Evolutionary conservation across 2,329 filamentous ascomycete species (phyloP).

Genomic region (Aschersonia sp.): DNA sequence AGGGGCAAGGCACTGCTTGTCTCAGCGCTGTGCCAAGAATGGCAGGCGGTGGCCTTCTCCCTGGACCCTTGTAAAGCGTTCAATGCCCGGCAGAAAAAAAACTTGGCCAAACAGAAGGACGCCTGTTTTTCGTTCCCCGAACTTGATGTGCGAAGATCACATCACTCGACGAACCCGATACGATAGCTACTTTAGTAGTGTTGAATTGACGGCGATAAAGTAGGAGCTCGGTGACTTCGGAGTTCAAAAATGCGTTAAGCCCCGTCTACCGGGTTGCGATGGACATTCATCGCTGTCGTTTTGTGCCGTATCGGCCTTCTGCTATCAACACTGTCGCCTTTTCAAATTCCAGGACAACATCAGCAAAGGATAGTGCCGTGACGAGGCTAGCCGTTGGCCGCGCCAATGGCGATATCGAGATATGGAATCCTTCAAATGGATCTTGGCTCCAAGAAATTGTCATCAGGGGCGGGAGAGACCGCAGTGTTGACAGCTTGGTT

Average conservation of each 20-base stretch:
- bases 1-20: background rate
- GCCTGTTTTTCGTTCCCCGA: too few relatives aligned
- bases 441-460: conserved; percentile 84
- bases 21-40: background rate
- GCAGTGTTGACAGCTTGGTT: conserved; percentile 77
- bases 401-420: conserved; percentile 91
- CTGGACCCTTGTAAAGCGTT: background rate
- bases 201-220: too few relatives aligned
- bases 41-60: background rate
- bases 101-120: background rate
- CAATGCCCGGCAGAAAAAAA: background rate
- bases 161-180: too few relatives aligned
- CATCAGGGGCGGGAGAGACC: conserved; percentile 68
- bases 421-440: conserved; percentile 81
- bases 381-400: conserved; percentile 77
- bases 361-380: conserved; percentile 35
- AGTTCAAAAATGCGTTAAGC: too few relatives aligned
- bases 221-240: too few relatives aligned
- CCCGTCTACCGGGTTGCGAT: conserved; percentile 30
- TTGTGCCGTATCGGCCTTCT: conserved; percentile 81
- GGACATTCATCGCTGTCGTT: conserved; percentile 96
- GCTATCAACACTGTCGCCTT: conserved; percentile 93
- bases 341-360: conserved; percentile 51
- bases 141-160: too few relatives aligned
- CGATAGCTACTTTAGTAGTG: too few relatives aligned